Conservation (phyloP, 2,329 filamentous ascomycete genomes). For the Chalara sp. region DNA sequence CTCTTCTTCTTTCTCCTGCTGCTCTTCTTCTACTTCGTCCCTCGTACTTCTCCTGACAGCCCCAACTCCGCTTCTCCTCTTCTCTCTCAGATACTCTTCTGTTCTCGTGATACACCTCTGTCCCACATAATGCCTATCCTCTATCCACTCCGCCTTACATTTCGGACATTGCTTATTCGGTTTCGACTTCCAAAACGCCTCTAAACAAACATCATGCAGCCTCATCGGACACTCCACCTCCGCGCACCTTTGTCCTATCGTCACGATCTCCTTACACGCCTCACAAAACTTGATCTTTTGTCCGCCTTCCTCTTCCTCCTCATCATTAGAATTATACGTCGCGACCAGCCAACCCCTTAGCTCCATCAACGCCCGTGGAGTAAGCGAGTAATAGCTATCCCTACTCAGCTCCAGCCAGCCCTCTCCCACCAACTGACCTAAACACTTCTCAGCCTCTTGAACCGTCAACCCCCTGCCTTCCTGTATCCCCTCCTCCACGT, state of each 20-base stretch:
- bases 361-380: constrained; percentile 76
- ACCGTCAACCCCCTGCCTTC: constrained; percentile 59
- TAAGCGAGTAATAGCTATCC: constrained; percentile 68
- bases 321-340: constrained; percentile 72
- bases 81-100: constrained; percentile 25
- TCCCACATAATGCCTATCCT: constrained; percentile 26
- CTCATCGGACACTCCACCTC: constrained; percentile 61
- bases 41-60: constrained; percentile 10
- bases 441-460: constrained; percentile 67
- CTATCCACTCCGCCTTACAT: constrained; percentile 47
- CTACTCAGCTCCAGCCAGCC: constrained; percentile 78
- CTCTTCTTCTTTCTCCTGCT: constrained; percentile 4
- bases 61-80: constrained; percentile 22
- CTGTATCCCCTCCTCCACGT: constrained; percentile 24
- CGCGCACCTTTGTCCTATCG: constrained; percentile 70
- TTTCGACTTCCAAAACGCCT: constrained; percentile 62
- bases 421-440: constrained; percentile 65
- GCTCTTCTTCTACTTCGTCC: constrained; percentile 11
- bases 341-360: constrained; percentile 77
- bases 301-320: constrained; percentile 51
- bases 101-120: constrained; percentile 26
- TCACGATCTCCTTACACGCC: constrained; percentile 86
- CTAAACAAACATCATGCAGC: constrained; percentile 70
- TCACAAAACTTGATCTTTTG: constrained; percentile 80
- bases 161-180: constrained; percentile 55